Evolutionary conservation across 225 moss, liverwort and hornwort species (phyloP), one percentile per base, ranked within the genome.

Genomic region (Rhytidiadelphus loreus): DNA sequence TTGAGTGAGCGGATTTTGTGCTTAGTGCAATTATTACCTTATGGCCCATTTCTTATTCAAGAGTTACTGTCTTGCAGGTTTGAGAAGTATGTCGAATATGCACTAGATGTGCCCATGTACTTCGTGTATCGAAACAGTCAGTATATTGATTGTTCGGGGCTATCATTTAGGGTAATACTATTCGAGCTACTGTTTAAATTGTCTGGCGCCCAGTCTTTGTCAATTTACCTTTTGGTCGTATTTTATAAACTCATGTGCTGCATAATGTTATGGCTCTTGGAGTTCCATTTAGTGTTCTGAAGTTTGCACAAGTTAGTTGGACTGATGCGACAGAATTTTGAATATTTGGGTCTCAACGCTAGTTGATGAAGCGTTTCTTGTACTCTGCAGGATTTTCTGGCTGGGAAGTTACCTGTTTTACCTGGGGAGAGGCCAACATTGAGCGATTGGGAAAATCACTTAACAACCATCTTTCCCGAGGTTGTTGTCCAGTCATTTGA

Each of bases 21-120:
- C 46, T 62, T 37, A 77, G n/a, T 77, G 70, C n/a, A 82, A 62
- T 70, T 78, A 59, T 72, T n/a, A 52, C 63, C 57, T 70, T 77
- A 13, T 11, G 13, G 25, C 44, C 44, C 61, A 66, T 83, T 86
- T 86, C 83, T 88, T 50, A 89, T 73, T 85, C 39, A 66, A 89
- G 89, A 86, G 83, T 44, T 60, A n/a, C 16, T 80, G 80, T 13
- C 59, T 44, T 89, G 85, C 94, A 98, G 98, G 86, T 98, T 98
- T 76, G 98, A 97, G 88, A 96, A 96, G 82, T 98, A 98, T 86
- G 98, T 98, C 26, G 96, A 98, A 85, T 98, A 97, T 91, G 98
- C 98, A 70, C 90, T 98, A 86, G 90, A 93, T 76, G 98, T 98
- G 68, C 98, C 98, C 23, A 98, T 98, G 98, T 97, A 97, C 90